Percentiles rank a stretch among this genome's conserved stretches.
phyloP scores from a whole-genome alignment of 2,329 filamentous ascomycete genomes.

The Falciphora oryzae region DNA sequence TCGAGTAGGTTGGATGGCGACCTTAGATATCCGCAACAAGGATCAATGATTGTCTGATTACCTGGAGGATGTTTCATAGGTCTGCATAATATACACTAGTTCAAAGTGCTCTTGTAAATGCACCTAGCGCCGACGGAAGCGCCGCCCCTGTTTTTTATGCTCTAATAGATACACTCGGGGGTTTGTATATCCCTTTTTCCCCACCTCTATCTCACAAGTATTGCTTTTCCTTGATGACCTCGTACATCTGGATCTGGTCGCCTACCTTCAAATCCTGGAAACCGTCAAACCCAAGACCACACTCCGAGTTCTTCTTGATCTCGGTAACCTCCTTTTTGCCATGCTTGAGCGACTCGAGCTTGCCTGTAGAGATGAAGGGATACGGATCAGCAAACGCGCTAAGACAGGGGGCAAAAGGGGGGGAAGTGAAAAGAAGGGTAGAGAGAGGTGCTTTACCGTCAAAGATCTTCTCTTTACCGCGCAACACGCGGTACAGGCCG shows the following conservation, averaged over 20 bases:
- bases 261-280: constrained; percentile 76
- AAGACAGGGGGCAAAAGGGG: constrained; percentile 1
- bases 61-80: background rate
- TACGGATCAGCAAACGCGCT: constrained; percentile 5
- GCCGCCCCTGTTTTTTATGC: background rate
- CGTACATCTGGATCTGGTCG: constrained; percentile 83
- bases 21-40: too few relatives aligned
- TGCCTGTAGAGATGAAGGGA: constrained; percentile 45
- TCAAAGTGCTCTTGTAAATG: background rate
- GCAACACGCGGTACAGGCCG: constrained; percentile 64
- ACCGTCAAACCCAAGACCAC: constrained; percentile 76
- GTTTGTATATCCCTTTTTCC: background rate
- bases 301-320: constrained; percentile 90
- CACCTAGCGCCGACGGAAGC: background rate
- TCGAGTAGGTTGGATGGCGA: too few relatives aligned
- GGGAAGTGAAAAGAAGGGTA: constrained; percentile 5
- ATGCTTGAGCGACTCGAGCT: constrained; percentile 76
- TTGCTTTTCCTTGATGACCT: constrained; percentile 70
- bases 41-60: too few relatives aligned
- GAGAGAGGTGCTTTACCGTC: constrained; percentile 59
- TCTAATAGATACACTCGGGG: background rate
- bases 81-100: background rate
- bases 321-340: constrained; percentile 86
- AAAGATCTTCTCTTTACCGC: constrained; percentile 65
- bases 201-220: constrained; percentile 23